Conservation (phyloP, 1,284 basidiomycete species). For the Uromyces viciae-fabae region DNA sequence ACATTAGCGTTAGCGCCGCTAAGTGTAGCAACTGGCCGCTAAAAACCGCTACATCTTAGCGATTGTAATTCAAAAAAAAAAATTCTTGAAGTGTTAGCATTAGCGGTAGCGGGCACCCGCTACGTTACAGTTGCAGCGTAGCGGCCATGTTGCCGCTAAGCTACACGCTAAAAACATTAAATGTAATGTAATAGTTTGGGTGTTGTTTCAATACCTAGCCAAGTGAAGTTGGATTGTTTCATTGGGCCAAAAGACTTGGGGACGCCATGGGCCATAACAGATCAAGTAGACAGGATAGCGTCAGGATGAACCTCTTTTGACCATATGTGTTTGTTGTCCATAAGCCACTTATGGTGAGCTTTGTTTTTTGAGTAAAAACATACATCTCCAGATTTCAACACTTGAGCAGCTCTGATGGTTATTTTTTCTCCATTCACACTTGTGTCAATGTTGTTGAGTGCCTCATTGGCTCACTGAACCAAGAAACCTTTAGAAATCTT, state of each 20-base stretch:
- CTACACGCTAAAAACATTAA: too few species aligned
- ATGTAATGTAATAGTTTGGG: too few species aligned
- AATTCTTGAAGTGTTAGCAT: too few species aligned
- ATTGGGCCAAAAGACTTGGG: neutral
- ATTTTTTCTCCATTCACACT: neutral
- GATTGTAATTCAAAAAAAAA: too few species aligned
- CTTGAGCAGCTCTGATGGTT: neutral
- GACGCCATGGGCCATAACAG: neutral
- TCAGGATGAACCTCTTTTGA: neutral
- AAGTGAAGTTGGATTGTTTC: neutral
- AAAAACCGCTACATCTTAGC: too few species aligned
- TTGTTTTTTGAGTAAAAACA: neutral
- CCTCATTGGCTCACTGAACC: neutral
- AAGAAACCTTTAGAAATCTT: neutral
- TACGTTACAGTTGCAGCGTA: too few species aligned
- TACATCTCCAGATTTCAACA: neutral
- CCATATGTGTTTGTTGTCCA: neutral
- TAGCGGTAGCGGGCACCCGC: too few species aligned
- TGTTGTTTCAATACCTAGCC: neutral
- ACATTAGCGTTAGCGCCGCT: too few species aligned
- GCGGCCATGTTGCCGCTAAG: too few species aligned
- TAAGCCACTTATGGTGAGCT: neutral
- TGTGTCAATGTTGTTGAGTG: neutral
- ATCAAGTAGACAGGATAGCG: neutral
- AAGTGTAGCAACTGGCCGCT: too few species aligned